phyloP scores from a whole-genome alignment of 345 rosid genomes.

The Brassica napus region Da-Ae NC_063440.1:21658501-21659000 shows the following conservation, averaged over 20 bases:
- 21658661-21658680: not conserved
- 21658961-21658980: not conserved
- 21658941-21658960: not conserved
- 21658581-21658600: slow-evolving; percentile 9
- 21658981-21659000: not conserved
- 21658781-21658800: slow-evolving; percentile 24
- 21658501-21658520: too few relatives aligned
- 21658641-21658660: not conserved
- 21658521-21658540: not conserved
- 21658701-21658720: not conserved
- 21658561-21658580: not conserved
- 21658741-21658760: slow-evolving; percentile 31
- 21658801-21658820: not conserved
- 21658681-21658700: not conserved
- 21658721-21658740: slow-evolving; percentile 32
- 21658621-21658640: not conserved
- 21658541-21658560: not conserved
- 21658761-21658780: slow-evolving; percentile 21
- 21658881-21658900: slow-evolving; percentile 13
- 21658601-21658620: not conserved
- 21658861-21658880: slow-evolving; percentile 26
- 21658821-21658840: not conserved
- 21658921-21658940: too few relatives aligned
- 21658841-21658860: slow-evolving; percentile 19
- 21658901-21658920: too few relatives aligned